Percentiles rank a stretch among this genome's conserved stretches.
Evolutionary conservation across 2,329 filamentous ascomycete species (phyloP).

Genomic region (Scolecobasidium constrictum): DNA sequence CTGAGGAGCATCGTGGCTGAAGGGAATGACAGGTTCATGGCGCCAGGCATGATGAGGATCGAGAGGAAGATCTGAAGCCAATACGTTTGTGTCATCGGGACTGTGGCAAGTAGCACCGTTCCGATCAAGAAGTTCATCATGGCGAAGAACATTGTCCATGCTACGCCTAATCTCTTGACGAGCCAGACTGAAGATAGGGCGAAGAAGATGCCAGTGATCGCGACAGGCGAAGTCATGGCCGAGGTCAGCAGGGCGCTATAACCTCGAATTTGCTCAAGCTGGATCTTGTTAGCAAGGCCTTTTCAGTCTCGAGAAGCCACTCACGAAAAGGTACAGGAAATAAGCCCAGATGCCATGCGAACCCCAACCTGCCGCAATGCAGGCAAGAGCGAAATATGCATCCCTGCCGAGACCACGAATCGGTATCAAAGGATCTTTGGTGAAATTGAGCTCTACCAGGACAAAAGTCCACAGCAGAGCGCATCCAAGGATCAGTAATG

Average conservation of each 20-base stretch:
- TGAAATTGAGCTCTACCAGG: slow-evolving; percentile 17
- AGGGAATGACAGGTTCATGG: slow-evolving; percentile 58
- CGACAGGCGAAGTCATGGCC: slow-evolving; percentile 11
- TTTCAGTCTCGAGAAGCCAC: too few relatives aligned
- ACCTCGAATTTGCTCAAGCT: slow-evolving; percentile 6
- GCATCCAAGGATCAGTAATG: slow-evolving; percentile 19
- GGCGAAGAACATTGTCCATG: slow-evolving; percentile 26
- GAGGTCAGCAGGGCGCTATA: slow-evolving; percentile 8
- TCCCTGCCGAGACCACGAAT: slow-evolving; percentile 15
- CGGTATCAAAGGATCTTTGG: slow-evolving; percentile 15
- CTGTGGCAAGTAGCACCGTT: slow-evolving; percentile 29
- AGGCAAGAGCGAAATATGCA: slow-evolving; percentile 17
- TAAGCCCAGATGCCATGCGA: slow-evolving; percentile 20
- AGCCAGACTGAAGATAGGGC: slow-evolving; percentile 10
- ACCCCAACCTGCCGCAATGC: slow-evolving; percentile 20
- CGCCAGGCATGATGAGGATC: slow-evolving; percentile 47
- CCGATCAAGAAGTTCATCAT: slow-evolving; percentile 32
- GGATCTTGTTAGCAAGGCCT: too few relatives aligned
- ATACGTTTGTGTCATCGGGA: slow-evolving; percentile 46
- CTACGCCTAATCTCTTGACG: slow-evolving; percentile 10
- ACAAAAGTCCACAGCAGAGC: slow-evolving; percentile 18
- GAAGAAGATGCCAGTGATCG: slow-evolving; percentile 9
- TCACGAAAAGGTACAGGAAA: slow-evolving; percentile 12
- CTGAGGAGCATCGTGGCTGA: slow-evolving; percentile 50
- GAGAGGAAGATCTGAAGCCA: slow-evolving; percentile 54